These are phyloP conservation scores for Ogataea philodendri DNA, from an alignment of 805 yeast species.

Conservation along the genomic window DNA sequence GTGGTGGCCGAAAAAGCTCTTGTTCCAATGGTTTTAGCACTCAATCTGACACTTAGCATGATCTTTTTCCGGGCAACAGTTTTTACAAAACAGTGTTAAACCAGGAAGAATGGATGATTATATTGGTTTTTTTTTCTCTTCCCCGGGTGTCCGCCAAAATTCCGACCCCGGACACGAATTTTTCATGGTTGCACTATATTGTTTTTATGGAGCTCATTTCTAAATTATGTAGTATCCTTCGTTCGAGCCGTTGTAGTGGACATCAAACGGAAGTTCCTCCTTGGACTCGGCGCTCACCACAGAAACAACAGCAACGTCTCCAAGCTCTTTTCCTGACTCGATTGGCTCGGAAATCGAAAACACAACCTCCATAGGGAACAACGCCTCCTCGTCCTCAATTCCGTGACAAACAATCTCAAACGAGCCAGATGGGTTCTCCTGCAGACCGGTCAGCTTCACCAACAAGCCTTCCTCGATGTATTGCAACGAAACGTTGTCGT, in stretches of 20 bases:
- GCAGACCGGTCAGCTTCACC: slow-evolving; percentile 58
- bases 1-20: slow-evolving; percentile 33
- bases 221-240: slow-evolving; percentile 58
- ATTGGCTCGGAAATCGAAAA: slow-evolving; percentile 45
- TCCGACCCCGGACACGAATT: slow-evolving; percentile 13
- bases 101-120: slow-evolving; percentile 3
- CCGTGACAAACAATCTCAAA: slow-evolving; percentile 78
- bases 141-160: slow-evolving; percentile 5
- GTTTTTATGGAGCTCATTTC: neutral
- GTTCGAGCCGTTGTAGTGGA: slow-evolving; percentile 52
- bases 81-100: too few relatives aligned
- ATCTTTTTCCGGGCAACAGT: slow-evolving; percentile 5
- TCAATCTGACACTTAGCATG: slow-evolving; percentile 30
- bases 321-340: slow-evolving; percentile 36
- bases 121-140: slow-evolving; percentile 1
- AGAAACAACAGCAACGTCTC: slow-evolving; percentile 67
- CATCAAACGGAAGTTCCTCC: slow-evolving; percentile 65
- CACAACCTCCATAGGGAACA: slow-evolving; percentile 82
- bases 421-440: slow-evolving; percentile 56
- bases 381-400: slow-evolving; percentile 65
- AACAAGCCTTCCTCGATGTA: slow-evolving; percentile 68
- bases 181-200: neutral
- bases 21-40: slow-evolving; percentile 17
- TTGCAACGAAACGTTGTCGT: slow-evolving; percentile 53
- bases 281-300: slow-evolving; percentile 47